Percentiles rank a stretch among this genome's conserved stretches.
These are phyloP conservation scores for Wickerhamiella infanticola DNA, from an alignment of 1,139 yeast species.

Conservation along the genomic window DNA sequence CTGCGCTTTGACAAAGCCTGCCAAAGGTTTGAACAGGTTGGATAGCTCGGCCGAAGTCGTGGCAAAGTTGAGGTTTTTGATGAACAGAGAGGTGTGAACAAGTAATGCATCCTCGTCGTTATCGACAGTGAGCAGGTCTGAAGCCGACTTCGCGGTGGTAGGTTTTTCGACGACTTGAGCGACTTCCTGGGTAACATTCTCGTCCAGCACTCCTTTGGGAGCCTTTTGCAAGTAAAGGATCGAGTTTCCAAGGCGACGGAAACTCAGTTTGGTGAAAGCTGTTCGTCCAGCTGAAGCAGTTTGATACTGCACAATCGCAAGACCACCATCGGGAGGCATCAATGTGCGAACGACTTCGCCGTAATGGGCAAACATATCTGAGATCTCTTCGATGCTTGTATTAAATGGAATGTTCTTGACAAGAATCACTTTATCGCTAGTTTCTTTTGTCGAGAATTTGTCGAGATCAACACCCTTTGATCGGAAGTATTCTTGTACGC, in stretches of 20 bases:
- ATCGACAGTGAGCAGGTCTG: slow-evolving; percentile 18
- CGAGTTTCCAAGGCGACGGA: slow-evolving; percentile 71
- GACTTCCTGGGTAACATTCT: neutral
- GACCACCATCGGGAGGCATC: slow-evolving; percentile 96
- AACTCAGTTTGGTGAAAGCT: slow-evolving; percentile 79
- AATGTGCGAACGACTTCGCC: slow-evolving; percentile 70
- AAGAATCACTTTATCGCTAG: slow-evolving; percentile 67
- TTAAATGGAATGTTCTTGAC: slow-evolving; percentile 86
- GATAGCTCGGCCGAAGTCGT: slow-evolving; percentile 49
- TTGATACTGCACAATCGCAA: slow-evolving; percentile 86
- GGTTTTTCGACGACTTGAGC: slow-evolving; percentile 10
- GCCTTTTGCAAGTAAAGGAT: slow-evolving; percentile 88
- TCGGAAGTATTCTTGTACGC: slow-evolving; percentile 77
- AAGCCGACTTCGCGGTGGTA: slow-evolving; percentile 25
- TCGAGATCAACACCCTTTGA: slow-evolving; percentile 70
- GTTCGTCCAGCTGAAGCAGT: slow-evolving; percentile 74
- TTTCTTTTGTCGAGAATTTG: slow-evolving; percentile 49
- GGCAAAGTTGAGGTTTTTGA: slow-evolving; percentile 79
- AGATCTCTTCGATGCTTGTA: slow-evolving; percentile 62
- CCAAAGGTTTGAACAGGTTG: slow-evolving; percentile 47
- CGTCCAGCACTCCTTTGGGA: slow-evolving; percentile 58
- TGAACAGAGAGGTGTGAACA: slow-evolving; percentile 73
- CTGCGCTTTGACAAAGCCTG: slow-evolving; percentile 71
- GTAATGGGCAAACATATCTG: slow-evolving; percentile 62
- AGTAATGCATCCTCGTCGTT: slow-evolving; percentile 25